Conservation (phyloP, 768 basidiomycete genomes). For the Mycena galopus region DNA sequence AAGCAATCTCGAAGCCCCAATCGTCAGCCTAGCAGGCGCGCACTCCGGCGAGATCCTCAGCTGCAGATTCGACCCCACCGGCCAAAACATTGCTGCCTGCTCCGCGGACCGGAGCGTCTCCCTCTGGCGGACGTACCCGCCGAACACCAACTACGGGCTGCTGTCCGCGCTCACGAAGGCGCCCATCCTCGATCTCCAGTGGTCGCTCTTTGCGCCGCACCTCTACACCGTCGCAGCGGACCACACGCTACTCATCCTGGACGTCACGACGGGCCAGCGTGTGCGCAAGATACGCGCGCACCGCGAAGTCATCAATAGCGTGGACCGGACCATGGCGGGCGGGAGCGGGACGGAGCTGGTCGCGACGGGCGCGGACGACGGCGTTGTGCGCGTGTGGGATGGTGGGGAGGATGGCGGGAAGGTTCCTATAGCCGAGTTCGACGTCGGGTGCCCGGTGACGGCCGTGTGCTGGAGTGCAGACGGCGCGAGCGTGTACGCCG, state of each 20-base stretch:
- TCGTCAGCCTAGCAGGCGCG: conserved; percentile 89
- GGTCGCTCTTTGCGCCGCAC: conserved; percentile 80
- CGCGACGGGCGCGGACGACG: conserved; percentile 92
- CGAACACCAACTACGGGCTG: conserved; percentile 93
- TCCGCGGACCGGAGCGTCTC: conserved; percentile 93
- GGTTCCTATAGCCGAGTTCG: conserved; percentile 82
- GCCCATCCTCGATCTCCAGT: conserved; percentile 93
- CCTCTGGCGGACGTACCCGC: conserved; percentile 91
- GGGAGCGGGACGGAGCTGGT: conserved; percentile 89
- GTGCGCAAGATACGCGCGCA: conserved; percentile 88
- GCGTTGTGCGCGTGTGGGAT: conserved; percentile 93
- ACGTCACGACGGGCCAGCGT: conserved; percentile 88
- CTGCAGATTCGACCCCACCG: conserved; percentile 94
- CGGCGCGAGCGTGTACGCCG: conserved; percentile 90
- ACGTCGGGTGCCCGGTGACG: conserved; percentile 92
- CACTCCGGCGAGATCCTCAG: conserved; percentile 91
- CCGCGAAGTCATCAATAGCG: conserved; percentile 88
- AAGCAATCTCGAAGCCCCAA: conserved; percentile 93
- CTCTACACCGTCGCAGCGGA: conserved; percentile 94
- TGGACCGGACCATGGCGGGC: conserved; percentile 88
- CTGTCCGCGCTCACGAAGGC: conserved; percentile 89
- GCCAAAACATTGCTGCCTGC: conserved; percentile 93
- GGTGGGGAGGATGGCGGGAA: conserved; percentile 83
- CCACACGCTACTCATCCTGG: conserved; percentile 81
- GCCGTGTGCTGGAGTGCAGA: conserved; percentile 94